Conservation (phyloP, 768 basidiomycete genomes). For the Tylopilus sp. region DNA sequence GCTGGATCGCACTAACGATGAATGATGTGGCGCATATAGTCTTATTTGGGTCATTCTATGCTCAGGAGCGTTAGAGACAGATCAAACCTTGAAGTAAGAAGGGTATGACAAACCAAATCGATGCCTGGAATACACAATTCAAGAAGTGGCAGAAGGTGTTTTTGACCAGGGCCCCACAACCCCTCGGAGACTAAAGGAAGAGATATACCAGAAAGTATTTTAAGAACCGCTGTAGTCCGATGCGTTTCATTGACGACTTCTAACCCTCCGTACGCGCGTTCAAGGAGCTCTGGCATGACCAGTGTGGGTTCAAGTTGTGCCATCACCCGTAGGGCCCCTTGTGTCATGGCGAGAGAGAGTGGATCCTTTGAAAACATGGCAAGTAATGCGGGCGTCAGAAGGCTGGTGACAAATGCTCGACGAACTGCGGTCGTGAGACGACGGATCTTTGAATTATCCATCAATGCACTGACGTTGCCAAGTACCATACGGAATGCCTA, state of each 20-base stretch:
- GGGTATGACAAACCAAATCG: slow-evolving; percentile 58
- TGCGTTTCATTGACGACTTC: slow-evolving; percentile 95
- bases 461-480: not conserved
- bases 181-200: slow-evolving; percentile 73
- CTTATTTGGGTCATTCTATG: slow-evolving; percentile 76
- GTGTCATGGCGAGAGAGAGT: slow-evolving; percentile 75
- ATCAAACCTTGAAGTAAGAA: not conserved
- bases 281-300: slow-evolving; percentile 88
- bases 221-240: slow-evolving; percentile 86
- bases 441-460: slow-evolving; percentile 44
- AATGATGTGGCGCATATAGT: slow-evolving; percentile 79
- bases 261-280: slow-evolving; percentile 87
- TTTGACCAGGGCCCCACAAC: slow-evolving; percentile 83
- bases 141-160: slow-evolving; percentile 81
- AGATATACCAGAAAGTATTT: slow-evolving; percentile 74
- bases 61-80: not conserved
- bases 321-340: slow-evolving; percentile 73
- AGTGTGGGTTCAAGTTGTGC: slow-evolving; percentile 78
- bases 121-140: slow-evolving; percentile 91
- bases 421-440: slow-evolving; percentile 81
- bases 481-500: slow-evolving; percentile 24
- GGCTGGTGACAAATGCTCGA: slow-evolving; percentile 72
- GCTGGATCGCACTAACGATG: slow-evolving; percentile 67
- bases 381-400: slow-evolving; percentile 84
- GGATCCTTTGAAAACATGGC: slow-evolving; percentile 90